A percentile compares a stretch with the other conserved stretches of the same genome.
These are phyloP conservation scores for Saccharomycopsis amapae DNA, from an alignment of 805 yeast genomes.

Conservation along the genomic window DNA sequence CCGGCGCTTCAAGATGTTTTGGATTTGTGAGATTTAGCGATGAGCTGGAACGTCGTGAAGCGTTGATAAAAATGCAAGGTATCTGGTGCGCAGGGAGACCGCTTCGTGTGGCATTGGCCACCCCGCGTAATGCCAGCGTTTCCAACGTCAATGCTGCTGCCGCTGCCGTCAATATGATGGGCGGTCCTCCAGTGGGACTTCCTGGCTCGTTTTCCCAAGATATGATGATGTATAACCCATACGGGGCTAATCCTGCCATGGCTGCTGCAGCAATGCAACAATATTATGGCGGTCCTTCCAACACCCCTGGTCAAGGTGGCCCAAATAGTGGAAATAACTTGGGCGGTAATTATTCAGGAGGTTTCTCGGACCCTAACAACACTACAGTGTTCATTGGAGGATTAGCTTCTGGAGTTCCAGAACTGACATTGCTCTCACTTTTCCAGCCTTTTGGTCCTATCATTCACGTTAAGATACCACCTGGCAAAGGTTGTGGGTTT, in stretches of 20 bases:
- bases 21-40: constrained; percentile 63
- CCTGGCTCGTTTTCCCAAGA: constrained; percentile 7
- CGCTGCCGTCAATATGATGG: constrained; percentile 9
- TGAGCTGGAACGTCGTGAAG: constrained; percentile 60
- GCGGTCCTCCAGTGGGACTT: background rate
- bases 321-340: constrained; percentile 10
- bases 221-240: constrained; percentile 16
- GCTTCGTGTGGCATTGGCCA: constrained; percentile 70
- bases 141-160: constrained; percentile 9
- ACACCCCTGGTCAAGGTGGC: constrained; percentile 1
- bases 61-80: constrained; percentile 70
- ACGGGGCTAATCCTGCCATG: constrained; percentile 4
- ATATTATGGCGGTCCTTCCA: constrained; percentile 12
- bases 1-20: constrained; percentile 25
- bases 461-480: constrained; percentile 64
- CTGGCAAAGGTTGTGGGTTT: constrained; percentile 76
- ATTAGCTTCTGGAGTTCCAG: constrained; percentile 54
- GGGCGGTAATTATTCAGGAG: background rate
- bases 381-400: constrained; percentile 81
- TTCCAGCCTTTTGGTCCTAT: constrained; percentile 73
- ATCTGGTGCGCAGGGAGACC: constrained; percentile 75
- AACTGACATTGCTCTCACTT: constrained; percentile 49
- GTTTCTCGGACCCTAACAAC: constrained; percentile 46
- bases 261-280: constrained; percentile 4
- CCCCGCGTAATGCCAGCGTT: constrained; percentile 47